Percentiles rank a stretch among this genome's conserved stretches.
Conservation (phyloP, 192 early-diverging fungal genomes). For the Irineochytrium annulatum region DNA sequence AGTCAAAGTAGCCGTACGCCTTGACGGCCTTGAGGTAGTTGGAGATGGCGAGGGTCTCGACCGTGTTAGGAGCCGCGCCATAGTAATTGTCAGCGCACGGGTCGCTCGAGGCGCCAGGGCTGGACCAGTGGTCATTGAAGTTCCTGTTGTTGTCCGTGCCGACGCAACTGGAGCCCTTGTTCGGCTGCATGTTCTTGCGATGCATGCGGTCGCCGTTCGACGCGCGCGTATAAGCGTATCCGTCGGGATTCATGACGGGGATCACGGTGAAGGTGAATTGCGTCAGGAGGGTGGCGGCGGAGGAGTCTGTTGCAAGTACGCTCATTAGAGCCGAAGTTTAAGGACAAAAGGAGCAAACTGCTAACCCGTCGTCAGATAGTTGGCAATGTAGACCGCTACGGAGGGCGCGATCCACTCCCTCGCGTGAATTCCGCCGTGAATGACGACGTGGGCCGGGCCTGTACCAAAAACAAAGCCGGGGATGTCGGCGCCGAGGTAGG, state of each 20-base stretch:
- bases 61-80: constrained; percentile 31
- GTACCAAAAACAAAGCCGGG: constrained; percentile 28
- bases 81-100: constrained; percentile 49
- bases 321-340: constrained; percentile 44
- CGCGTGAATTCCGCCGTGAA: constrained; percentile 54
- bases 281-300: constrained; percentile 32
- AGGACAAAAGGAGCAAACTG: too few species aligned
- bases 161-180: constrained; percentile 38
- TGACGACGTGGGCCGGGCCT: constrained; percentile 26
- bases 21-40: constrained; percentile 38
- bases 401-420: constrained; percentile 59
- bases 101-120: constrained; percentile 41
- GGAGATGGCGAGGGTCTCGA: constrained; percentile 43
- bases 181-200: constrained; percentile 45
- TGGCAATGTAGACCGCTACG: constrained; percentile 41
- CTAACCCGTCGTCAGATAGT: too few species aligned
- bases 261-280: constrained; percentile 54
- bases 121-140: constrained; percentile 43
- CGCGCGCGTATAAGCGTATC: constrained; percentile 44
- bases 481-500: constrained; percentile 30
- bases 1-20: constrained; percentile 42
- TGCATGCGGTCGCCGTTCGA: constrained; percentile 26
- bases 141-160: constrained; percentile 51
- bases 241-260: constrained; percentile 58
- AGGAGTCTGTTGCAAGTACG: constrained; percentile 33